phyloP scores from a whole-genome alignment of 2,329 filamentous ascomycete genomes.

The Colletotrichum euphorbiae region DNA sequence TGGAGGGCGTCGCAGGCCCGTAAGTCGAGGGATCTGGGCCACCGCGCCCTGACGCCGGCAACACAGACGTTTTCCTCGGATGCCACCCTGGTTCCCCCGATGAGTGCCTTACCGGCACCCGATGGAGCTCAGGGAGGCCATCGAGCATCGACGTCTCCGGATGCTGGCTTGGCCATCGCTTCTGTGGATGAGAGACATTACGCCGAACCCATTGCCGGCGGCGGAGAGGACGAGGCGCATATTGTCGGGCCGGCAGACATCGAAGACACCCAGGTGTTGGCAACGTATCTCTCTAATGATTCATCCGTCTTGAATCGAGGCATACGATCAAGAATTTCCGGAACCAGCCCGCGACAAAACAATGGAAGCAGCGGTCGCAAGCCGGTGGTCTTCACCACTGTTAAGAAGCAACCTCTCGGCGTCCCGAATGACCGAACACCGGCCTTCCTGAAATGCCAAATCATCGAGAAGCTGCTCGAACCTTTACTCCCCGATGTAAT shows the following conservation, averaged over 20 bases:
- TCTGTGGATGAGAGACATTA: conserved; percentile 11
- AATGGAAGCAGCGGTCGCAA: conserved; percentile 26
- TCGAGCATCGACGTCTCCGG: conserved; percentile 1
- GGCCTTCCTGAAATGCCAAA: conserved; percentile 61
- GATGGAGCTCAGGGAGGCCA: conserved; percentile 45
- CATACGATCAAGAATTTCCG: conserved; percentile 28
- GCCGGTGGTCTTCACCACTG: conserved; percentile 60
- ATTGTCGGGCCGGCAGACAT: conserved; percentile 71
- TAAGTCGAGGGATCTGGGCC: conserved; percentile 14
- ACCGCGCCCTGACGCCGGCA: not conserved
- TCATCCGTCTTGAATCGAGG: conserved; percentile 21
- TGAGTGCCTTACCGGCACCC: not conserved
- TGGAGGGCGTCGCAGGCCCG: conserved; percentile 18
- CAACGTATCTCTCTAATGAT: conserved; percentile 51
- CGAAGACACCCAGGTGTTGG: conserved; percentile 69
- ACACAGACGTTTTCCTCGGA: conserved; percentile 12
- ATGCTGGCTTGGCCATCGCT: not conserved
- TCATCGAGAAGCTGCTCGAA: conserved; percentile 69
- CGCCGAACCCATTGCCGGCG: conserved; percentile 29
- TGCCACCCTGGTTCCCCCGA: not conserved
- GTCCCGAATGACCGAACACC: conserved; percentile 51
- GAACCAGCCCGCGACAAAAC: conserved; percentile 25
- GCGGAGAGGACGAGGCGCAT: conserved; percentile 57
- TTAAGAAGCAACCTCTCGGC: conserved; percentile 59
- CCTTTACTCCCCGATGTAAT: conserved; percentile 64